These are phyloP conservation scores for Phytophthora melonis DNA, from an alignment of 352 stramenopile genomes.

Conservation along the genomic window DNA sequence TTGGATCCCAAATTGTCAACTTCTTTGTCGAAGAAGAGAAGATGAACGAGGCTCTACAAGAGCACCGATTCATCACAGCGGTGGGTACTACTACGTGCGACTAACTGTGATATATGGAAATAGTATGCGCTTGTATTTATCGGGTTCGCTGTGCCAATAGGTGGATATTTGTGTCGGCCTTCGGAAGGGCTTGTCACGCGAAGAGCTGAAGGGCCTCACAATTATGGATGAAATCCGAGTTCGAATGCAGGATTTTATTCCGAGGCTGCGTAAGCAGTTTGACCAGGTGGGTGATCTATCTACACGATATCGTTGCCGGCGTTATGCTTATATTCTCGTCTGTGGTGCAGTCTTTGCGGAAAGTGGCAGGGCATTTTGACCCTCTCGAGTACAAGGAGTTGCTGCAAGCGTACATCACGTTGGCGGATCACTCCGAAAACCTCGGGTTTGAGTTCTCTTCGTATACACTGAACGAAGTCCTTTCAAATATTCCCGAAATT, in stretches of 20 bases:
- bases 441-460: conserved; percentile 84
- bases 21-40: conserved; percentile 83
- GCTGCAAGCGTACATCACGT: conserved; percentile 82
- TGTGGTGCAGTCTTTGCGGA: conserved; percentile 67
- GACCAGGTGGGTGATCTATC: conserved; percentile 57
- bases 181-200: conserved; percentile 52
- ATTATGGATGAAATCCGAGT: conserved; percentile 70
- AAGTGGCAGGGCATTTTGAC: conserved; percentile 77
- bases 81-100: conserved; percentile 33
- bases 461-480: conserved; percentile 67
- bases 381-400: conserved; percentile 81
- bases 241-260: conserved; percentile 81
- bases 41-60: conserved; percentile 77
- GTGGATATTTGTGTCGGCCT: conserved; percentile 80
- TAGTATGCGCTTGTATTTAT: neutral
- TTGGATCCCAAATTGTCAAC: conserved; percentile 69
- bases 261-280: conserved; percentile 74
- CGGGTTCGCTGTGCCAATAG: conserved; percentile 29
- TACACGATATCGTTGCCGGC: neutral
- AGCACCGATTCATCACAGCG: conserved; percentile 72
- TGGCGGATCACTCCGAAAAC: conserved; percentile 81
- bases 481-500: conserved; percentile 83
- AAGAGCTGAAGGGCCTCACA: conserved; percentile 59
- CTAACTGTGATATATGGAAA: neutral
- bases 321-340: neutral